Base-by-base conservation (phyloP, 1,284 basidiomycete genomes). In the Singerocomus rubriflavus region DNA sequence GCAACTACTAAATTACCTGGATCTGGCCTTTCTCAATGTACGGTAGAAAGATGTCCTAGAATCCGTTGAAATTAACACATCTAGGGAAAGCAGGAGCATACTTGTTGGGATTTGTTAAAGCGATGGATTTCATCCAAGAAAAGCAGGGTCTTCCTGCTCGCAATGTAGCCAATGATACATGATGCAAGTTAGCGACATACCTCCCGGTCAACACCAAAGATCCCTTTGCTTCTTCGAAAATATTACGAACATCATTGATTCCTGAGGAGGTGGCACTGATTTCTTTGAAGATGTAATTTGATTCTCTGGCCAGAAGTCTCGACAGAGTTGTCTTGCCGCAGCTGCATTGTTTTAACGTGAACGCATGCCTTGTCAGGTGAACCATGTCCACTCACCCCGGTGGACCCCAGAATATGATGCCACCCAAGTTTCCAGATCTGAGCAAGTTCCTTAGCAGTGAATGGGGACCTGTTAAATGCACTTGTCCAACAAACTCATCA, bases 101-200 rank as follows among this genome's bases (percentile, higher is more conserved):
- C 88, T 70, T 91, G 93, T 63, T 93, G 91, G 3, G 86, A 77
- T 59, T 84, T 89, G 60, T 85, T 91, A 64, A 94, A 88, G n/a
- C 88, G 79, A 70, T 96, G 93, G 5, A 96, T 85, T 68, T 96
- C 93, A 61, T 96, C 93, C 53, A 92, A 70, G 63, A 93, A 93
- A 4, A 93, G 64, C 17, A 91, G 70, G 0, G 88, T 91, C 48
- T 78, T 76, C 56, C 83, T 86, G 50, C 31, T 33, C 27, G 27
- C 30, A 27, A 40, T 57, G 17, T 31, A 52, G 42, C 44, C 34
- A 27, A 30, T 16, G 44, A 44, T 43, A 53, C 35, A 25, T 10
- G 12, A 43, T 16, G 36, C 10, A 43, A 33, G 6, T 33, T 26
- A 50, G 12, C 14, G 0, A 5, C 49, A 39, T 55, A 65, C 87